phyloP scores from a whole-genome alignment of 768 basidiomycete species.

The Cantharellus anzutake region DNA sequence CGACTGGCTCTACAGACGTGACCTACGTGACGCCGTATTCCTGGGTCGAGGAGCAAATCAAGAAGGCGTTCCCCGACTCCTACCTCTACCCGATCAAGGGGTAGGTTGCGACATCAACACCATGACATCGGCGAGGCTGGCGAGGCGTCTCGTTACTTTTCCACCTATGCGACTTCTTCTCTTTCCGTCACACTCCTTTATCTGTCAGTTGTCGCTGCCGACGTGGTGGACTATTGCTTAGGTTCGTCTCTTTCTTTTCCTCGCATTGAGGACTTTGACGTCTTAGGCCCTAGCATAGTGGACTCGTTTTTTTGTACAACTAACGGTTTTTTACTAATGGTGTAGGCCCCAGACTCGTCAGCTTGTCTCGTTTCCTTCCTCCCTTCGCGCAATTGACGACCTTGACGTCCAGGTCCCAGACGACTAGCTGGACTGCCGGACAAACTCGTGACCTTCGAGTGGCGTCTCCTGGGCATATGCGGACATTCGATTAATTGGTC shows the following conservation, averaged over 20 bases:
- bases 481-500: neutral
- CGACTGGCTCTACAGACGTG: conserved; percentile 8
- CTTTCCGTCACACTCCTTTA: conserved; percentile 1
- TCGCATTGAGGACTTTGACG: too few relatives aligned
- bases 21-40: conserved; percentile 11
- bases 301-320: neutral
- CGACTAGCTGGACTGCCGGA: too few relatives aligned
- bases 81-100: conserved; percentile 5
- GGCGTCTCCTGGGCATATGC: too few relatives aligned
- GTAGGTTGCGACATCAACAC: too few relatives aligned
- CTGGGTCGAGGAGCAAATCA: conserved; percentile 6
- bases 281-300: too few relatives aligned
- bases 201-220: neutral
- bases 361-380: neutral
- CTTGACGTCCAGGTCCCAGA: neutral
- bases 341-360: neutral
- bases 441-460: too few relatives aligned
- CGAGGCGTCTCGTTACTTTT: neutral
- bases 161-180: conserved; percentile 3
- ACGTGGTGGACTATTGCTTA: neutral
- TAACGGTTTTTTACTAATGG: neutral
- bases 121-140: neutral
- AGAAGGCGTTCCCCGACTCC: conserved; percentile 4
- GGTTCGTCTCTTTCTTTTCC: neutral
- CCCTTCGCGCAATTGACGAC: neutral